Evolutionary conservation across 495 filamentous ascomycete genomes (phyloP).

Genomic region (Chaetomidium leptoderma): DNA sequence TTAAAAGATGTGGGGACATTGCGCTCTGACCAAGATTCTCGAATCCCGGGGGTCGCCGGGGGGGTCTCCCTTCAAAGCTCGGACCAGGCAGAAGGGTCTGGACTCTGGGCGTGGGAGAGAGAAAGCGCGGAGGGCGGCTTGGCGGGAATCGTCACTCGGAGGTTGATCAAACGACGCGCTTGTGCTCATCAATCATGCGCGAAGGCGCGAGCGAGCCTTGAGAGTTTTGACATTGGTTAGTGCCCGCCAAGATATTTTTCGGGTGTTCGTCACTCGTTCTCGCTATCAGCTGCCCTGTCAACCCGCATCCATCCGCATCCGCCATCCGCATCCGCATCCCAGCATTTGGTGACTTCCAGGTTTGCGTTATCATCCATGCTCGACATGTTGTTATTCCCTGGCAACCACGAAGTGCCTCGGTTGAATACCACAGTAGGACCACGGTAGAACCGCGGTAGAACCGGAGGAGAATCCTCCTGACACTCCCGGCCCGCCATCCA

Average conservation of each 20-base stretch:
- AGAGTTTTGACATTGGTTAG: no score
- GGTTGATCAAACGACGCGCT: conserved; percentile 4
- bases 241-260: neutral
- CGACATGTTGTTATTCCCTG: no score
- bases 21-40: no score
- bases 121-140: neutral
- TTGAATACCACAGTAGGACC: no score
- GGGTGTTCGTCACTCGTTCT: neutral
- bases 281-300: neutral
- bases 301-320: neutral
- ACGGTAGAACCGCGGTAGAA: neutral
- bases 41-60: no score
- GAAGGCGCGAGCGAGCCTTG: no score
- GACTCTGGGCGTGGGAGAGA: neutral
- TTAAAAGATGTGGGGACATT: no score
- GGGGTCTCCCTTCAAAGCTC: no score
- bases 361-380: no score
- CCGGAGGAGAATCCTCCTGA: neutral
- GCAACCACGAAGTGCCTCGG: neutral
- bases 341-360: no score
- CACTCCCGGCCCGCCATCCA: neutral
- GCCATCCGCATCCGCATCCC: no score
- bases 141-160: neutral
- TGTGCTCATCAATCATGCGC: neutral
- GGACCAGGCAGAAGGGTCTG: neutral